Evolutionary conservation across 345 rosid genomes (phyloP).

Genomic region (Atalantia buxifolia): DNA sequence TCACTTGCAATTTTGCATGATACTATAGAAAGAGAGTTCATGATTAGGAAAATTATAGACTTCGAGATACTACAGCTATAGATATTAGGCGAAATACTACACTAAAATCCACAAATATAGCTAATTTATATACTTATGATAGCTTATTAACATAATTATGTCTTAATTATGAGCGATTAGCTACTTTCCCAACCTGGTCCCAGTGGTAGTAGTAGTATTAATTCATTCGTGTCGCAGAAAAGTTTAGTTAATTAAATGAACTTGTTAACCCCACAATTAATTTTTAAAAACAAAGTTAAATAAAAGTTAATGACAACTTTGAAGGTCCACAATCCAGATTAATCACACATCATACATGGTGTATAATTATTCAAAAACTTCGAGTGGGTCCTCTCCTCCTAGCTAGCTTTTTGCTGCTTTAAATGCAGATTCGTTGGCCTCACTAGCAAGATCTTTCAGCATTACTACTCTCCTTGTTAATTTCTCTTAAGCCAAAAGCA

Average conservation of each 20-base stretch:
- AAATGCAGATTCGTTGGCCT: slow-evolving; percentile 20
- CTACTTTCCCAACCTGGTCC: neutral
- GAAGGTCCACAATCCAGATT: slow-evolving; percentile 28
- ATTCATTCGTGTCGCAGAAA: slow-evolving; percentile 16
- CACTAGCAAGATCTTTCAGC: neutral
- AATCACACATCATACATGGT: slow-evolving; percentile 21
- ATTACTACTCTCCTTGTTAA: neutral
- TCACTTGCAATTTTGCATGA: neutral
- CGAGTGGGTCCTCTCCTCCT: slow-evolving; percentile 23
- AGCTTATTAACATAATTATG: neutral
- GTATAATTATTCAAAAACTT: slow-evolving; percentile 10
- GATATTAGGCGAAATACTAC: neutral
- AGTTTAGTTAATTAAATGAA: slow-evolving; percentile 3
- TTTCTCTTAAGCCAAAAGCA: neutral
- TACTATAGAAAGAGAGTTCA: neutral
- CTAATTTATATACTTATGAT: neutral
- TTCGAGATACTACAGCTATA: neutral
- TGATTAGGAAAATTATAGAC: neutral
- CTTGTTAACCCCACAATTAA: slow-evolving; percentile 16
- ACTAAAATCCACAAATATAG: neutral
- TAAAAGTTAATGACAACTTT: slow-evolving; percentile 25
- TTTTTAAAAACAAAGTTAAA: slow-evolving; percentile 1
- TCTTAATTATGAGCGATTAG: neutral
- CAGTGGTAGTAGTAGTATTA: neutral
- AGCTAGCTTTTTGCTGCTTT: slow-evolving; percentile 5